Evolutionary conservation across 2,329 filamentous ascomycete species (phyloP), one percentile per base, ranked within the genome.

Genomic region (Capronia epimyces): DNA sequence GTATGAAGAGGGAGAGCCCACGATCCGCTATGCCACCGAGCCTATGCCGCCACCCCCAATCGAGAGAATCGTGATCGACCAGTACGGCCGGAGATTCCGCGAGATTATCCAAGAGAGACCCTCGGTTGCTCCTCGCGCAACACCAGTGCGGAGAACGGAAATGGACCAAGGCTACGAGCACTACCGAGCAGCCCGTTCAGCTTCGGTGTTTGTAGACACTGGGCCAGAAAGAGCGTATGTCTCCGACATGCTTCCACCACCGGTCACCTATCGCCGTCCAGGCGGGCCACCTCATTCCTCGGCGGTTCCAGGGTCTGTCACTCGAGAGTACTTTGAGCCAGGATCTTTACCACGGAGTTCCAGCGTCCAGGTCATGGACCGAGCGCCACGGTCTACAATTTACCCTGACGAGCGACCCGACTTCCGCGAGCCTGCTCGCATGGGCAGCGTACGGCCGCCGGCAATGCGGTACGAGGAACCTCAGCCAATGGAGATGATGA

Each of bases 61-160:
- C 40, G 74, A 83, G 49, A 81, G 84, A 55, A 84, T 95, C 56
- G 76, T 95, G 27, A 75, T 94, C 48, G 90, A 96, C 68, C 82
- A 87, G 55, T 87, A 83, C 67, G 89, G 89, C 34, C 87, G 87
- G 65, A 82, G 88, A 65, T 96, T 90, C 69, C 80, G 80, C 54
- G 79, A 81, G 56, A 73, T 75, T 36, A 68, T 77, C 4, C 66
- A 72, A 31, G 66, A 70, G 13, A 59, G 57, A 65, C 61, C 65
- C 59, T 50, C 67, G 60, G 15, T 66, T 60, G n/a, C 59, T 60
- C 58, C 62, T 58, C 50, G 49, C 34, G 25, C 57, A 46, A 50
- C 55, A 66, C 47, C 61, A 25, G 54, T 57, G 36, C 48, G 53
- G 31, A 46, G 49, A 41, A 39, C 25, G n/a, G 54, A 58, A 2